Conservation (phyloP, 2,329 filamentous ascomycete genomes). For the Xylariaceae sp. region DNA sequence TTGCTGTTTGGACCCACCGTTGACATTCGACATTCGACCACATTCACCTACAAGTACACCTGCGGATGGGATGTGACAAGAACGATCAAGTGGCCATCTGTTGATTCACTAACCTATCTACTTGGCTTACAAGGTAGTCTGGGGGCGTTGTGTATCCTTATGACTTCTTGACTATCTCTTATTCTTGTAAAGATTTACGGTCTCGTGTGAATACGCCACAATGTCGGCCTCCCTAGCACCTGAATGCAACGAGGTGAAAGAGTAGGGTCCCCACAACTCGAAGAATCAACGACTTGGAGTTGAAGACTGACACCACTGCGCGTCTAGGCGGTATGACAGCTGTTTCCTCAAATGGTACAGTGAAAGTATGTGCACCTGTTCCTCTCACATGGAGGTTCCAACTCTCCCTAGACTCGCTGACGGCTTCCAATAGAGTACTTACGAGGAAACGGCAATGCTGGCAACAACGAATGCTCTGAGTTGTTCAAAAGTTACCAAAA, state of each 20-base stretch:
- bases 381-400: conserved; percentile 2
- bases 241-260: conserved; percentile 93
- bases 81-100: too few relatives aligned
- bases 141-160: too few relatives aligned
- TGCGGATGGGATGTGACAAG: too few relatives aligned
- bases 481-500: conserved; percentile 85
- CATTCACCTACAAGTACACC: too few relatives aligned
- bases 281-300: background rate
- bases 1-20: too few relatives aligned
- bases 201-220: background rate
- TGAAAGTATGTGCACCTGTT: conserved; percentile 72
- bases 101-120: too few relatives aligned
- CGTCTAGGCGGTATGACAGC: conserved; percentile 77
- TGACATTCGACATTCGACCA: too few relatives aligned
- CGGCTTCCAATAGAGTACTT: conserved; percentile 88
- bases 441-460: conserved; percentile 72
- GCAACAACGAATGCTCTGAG: conserved; percentile 70
- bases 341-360: conserved; percentile 99
- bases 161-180: background rate
- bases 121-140: too few relatives aligned
- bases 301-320: conserved; percentile 10
- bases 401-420: conserved; percentile 1
- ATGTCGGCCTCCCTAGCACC: conserved; percentile 96
- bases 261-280: conserved; percentile 54
- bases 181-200: background rate